Evolutionary conservation across 140 eudicot genomes (phyloP), one percentile per base, ranked within the genome.

Genomic region (Oenanthe javanica): DNA sequence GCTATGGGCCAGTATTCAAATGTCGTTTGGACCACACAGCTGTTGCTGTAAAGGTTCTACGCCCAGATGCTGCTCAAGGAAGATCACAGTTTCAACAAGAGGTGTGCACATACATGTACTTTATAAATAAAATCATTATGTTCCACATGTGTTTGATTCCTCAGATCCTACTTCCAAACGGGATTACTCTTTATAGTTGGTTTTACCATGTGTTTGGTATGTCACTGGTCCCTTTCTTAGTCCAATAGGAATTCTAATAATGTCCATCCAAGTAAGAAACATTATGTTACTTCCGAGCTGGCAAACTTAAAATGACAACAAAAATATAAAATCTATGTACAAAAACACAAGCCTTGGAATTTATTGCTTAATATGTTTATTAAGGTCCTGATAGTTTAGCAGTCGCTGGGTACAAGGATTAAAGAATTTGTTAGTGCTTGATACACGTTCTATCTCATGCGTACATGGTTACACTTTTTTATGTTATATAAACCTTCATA

Each of bases 21-120:
- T 92, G 96, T 81, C 82, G 90, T 57, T 66, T 94, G 77, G 97
- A 94, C 82, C 98, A 94, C 81, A 92, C 97, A 0, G 87, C 84
- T 4, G 92, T 83, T 64, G 96, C 97, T 0, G 94, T 94, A 38
- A 92, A 94, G 83, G 97, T 92, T 78, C 92, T 94, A 0, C 88
- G 96, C 7, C 96, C 97, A 0, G 96, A 94, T 87, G 96, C 96
- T 31, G 89, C 96, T 82, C 97, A 92, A 72, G 98, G 98, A 76
- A 89, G 93, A 87, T 81, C 89, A 15, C 97, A 94, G 52, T 92
- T 92, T 81, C 89, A 94, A 27, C 96, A 92, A 81, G 98, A 94
- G 90, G 94, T 87, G 72, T 27, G 19, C 21, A 27, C 19, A 27
- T 21, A 27, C 5, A 0, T 27, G 19, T 13, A 66, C 43, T 25